Evolutionary conservation across 768 basidiomycete species (phyloP).

Genomic region (Multifurca ochricompacta): DNA sequence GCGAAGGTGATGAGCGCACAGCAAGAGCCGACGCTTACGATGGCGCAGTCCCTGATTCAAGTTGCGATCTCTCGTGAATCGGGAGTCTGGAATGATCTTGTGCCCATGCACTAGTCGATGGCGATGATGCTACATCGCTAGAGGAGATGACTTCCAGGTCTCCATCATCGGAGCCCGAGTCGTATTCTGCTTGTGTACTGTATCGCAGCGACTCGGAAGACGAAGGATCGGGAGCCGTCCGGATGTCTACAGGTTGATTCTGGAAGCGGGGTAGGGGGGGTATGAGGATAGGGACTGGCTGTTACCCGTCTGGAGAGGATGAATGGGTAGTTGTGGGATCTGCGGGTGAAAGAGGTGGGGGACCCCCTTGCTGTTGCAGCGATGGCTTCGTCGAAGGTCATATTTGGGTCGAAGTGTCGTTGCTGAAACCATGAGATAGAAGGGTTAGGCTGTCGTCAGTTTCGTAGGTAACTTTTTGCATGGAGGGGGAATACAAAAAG

Average conservation of each 20-base stretch:
- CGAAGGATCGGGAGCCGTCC: slow-evolving; percentile 1
- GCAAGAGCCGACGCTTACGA: slow-evolving; percentile 1
- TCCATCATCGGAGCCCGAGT: slow-evolving; percentile 20
- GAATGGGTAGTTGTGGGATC: slow-evolving; percentile 6
- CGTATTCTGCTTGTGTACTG: slow-evolving; percentile 21
- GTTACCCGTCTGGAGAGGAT: slow-evolving; percentile 8
- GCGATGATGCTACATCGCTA: slow-evolving; percentile 11
- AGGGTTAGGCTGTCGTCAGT: no score
- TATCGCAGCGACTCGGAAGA: slow-evolving; percentile 12
- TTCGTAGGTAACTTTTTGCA: no score
- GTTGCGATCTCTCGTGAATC: neutral
- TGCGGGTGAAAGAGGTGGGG: slow-evolving; percentile 12
- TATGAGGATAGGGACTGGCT: slow-evolving; percentile 17
- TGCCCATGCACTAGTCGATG: slow-evolving; percentile 12
- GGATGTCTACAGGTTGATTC: slow-evolving; percentile 10
- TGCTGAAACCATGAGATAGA: no score
- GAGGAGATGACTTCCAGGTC: slow-evolving; percentile 20
- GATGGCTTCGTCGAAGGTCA: slow-evolving; percentile 65
- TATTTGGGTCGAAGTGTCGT: no score
- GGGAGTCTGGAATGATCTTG: slow-evolving; percentile 3
- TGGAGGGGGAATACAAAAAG: no score
- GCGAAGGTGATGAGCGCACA: slow-evolving; percentile 15
- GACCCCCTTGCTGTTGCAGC: slow-evolving; percentile 16
- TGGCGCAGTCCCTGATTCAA: neutral
- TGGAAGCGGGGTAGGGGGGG: slow-evolving; percentile 16